phyloP scores from a whole-genome alignment of 1,139 yeast genomes.

The Suhomyces bokatorum region DNA sequence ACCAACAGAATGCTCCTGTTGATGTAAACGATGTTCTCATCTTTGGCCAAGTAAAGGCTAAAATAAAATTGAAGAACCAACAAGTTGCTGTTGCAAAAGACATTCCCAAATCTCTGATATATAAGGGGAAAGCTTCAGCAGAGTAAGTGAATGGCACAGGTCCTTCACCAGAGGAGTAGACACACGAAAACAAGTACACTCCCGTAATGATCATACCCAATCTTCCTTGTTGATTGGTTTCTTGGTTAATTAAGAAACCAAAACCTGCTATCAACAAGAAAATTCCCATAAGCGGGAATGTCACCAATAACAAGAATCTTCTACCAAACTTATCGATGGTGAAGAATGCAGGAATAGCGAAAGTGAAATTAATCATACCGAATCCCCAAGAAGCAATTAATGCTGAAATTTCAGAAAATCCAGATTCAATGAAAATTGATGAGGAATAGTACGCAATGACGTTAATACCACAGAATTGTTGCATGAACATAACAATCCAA shows the following conservation, averaged over 20 bases:
- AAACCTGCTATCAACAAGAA: constrained; percentile 73
- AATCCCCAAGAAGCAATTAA: constrained; percentile 83
- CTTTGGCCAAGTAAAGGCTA: constrained; percentile 84
- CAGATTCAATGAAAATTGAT: constrained; percentile 67
- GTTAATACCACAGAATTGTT: constrained; percentile 89
- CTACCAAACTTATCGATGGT: constrained; percentile 83
- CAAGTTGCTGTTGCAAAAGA: constrained; percentile 83
- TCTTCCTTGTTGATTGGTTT: constrained; percentile 46
- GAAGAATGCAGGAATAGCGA: constrained; percentile 82
- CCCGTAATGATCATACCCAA: constrained; percentile 69
- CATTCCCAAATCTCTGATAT: constrained; percentile 84
- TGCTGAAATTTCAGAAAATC: constrained; percentile 60
- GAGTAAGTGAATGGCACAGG: constrained; percentile 90
- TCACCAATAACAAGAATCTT: constrained; percentile 62
- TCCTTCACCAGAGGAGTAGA: constrained; percentile 85
- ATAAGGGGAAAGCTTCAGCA: constrained; percentile 84
- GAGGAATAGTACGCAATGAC: constrained; percentile 84
- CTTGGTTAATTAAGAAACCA: constrained; percentile 64
- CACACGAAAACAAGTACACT: constrained; percentile 68
- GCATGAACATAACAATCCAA: constrained; percentile 84
- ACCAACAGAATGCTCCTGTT: constrained; percentile 86
- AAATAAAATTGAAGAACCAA: constrained; percentile 82
- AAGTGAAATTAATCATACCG: constrained; percentile 76
- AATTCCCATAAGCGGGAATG: constrained; percentile 74
- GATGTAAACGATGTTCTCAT: constrained; percentile 63